Percentiles rank a stretch among this genome's conserved stretches.
Evolutionary conservation across 768 basidiomycete genomes (phyloP).

Genomic region (Leccinum variicolor): DNA sequence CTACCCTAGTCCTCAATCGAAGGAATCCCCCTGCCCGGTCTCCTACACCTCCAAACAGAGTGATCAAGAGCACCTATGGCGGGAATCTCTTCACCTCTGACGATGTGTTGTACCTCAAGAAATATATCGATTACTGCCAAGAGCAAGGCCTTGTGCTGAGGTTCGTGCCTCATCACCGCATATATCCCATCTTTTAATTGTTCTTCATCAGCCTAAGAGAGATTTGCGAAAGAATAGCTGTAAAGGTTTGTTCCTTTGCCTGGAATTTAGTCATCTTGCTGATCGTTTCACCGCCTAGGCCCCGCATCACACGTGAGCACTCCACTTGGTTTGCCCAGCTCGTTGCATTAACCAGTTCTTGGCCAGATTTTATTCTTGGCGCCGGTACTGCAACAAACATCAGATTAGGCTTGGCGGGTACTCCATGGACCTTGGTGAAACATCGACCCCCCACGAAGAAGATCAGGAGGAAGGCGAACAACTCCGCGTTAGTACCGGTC

Average conservation of each 20-base stretch:
- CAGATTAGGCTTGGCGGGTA: constrained; percentile 88
- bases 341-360: background rate
- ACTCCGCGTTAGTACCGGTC: constrained; percentile 34
- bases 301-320: constrained; percentile 79
- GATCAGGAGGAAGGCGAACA: constrained; percentile 43
- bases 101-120: constrained; percentile 78
- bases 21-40: constrained; percentile 69
- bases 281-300: constrained; percentile 43
- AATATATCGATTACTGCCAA: constrained; percentile 88
- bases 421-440: constrained; percentile 63
- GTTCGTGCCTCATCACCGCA: constrained; percentile 32
- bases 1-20: constrained; percentile 63
- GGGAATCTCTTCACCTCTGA: constrained; percentile 86
- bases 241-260: constrained; percentile 51
- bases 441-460: constrained; percentile 41
- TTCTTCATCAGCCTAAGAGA: constrained; percentile 49
- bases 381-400: constrained; percentile 89
- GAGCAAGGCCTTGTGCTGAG: constrained; percentile 82
- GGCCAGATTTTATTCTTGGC: constrained; percentile 82
- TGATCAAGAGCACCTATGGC: constrained; percentile 87
- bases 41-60: constrained; percentile 77
- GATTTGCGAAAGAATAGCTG: constrained; percentile 83
- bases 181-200: constrained; percentile 27
- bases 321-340: background rate
- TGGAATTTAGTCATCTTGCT: background rate